phyloP scores from a whole-genome alignment of 257 asterid genomes.

The Primulina eburnea region DNA sequence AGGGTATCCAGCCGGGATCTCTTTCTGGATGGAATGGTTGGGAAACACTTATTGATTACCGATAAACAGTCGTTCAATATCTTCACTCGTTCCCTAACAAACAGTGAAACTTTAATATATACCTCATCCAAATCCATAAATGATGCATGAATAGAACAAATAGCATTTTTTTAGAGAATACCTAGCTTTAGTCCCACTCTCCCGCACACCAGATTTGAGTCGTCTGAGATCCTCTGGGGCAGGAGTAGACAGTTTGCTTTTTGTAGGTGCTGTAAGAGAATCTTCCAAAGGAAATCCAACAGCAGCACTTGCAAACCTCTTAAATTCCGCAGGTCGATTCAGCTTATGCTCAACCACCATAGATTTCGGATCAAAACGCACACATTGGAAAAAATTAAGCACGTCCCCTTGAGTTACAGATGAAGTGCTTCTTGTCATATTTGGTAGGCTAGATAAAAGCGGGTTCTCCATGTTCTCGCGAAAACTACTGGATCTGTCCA shows the following conservation, averaged over 20 bases:
- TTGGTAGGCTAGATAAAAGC: conserved; percentile 68
- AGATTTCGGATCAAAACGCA: conserved; percentile 82
- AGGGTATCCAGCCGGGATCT: conserved; percentile 78
- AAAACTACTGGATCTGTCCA: conserved; percentile 78
- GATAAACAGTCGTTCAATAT: conserved; percentile 76
- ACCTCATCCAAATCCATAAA: conserved; percentile 19
- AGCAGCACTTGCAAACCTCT: conserved; percentile 71
- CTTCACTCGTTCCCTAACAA: conserved; percentile 84
- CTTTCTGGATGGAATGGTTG: conserved; percentile 72
- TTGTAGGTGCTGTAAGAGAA: conserved; percentile 51
- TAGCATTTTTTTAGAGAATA: conserved; percentile 32
- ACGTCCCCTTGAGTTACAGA: conserved; percentile 73
- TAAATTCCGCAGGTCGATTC: conserved; percentile 66
- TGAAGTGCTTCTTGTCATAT: conserved; percentile 65
- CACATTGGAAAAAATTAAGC: conserved; percentile 67
- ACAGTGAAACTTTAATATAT: conserved; percentile 26
- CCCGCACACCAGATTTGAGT: conserved; percentile 66
- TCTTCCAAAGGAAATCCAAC: conserved; percentile 75
- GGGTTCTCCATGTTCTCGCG: conserved; percentile 75
- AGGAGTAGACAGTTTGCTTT: conserved; percentile 57
- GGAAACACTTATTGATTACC: conserved; percentile 79
- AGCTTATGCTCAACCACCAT: conserved; percentile 81
- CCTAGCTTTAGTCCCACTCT: conserved; percentile 81
- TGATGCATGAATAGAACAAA: conserved; percentile 10
- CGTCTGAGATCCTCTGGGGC: conserved; percentile 77